Evolutionary conservation across 169 alveolate species (phyloP).

Genomic region (Plasmodium vivax): DNA sequence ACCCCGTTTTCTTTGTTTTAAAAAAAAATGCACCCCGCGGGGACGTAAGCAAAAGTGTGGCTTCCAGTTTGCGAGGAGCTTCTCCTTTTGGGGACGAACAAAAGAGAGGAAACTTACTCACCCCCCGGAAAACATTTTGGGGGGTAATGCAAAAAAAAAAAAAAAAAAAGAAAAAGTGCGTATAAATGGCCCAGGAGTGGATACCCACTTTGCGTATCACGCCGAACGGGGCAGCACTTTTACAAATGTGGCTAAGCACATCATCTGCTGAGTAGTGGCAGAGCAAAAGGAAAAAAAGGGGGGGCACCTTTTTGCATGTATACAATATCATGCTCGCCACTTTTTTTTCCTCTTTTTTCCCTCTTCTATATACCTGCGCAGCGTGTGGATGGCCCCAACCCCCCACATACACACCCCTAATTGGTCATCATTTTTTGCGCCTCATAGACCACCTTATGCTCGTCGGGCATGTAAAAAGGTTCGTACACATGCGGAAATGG

Average conservation of each 20-base stretch:
- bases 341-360: neutral
- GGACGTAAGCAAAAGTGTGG: neutral
- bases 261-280: neutral
- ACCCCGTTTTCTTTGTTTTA: neutral
- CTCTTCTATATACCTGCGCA: neutral
- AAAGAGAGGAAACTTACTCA: neutral
- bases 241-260: neutral
- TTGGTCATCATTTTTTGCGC: conserved; percentile 84
- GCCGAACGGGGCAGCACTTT: neutral
- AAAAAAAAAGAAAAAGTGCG: neutral
- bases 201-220: neutral
- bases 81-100: neutral
- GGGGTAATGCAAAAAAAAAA: neutral
- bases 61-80: neutral
- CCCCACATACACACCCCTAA: conserved; percentile 22
- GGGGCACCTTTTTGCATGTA: neutral
- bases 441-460: conserved; percentile 91
- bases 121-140: neutral
- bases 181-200: neutral
- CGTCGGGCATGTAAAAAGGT: conserved; percentile 94
- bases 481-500: conserved; percentile 97
- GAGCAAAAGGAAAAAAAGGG: neutral
- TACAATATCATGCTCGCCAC: neutral
- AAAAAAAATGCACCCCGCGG: neutral
- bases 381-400: neutral